Percentiles rank a stretch among this genome's conserved stretches.
These are phyloP conservation scores for Thalassiosira hispida DNA, from an alignment of 352 stramenopile species.

Conservation along the genomic window DNA sequence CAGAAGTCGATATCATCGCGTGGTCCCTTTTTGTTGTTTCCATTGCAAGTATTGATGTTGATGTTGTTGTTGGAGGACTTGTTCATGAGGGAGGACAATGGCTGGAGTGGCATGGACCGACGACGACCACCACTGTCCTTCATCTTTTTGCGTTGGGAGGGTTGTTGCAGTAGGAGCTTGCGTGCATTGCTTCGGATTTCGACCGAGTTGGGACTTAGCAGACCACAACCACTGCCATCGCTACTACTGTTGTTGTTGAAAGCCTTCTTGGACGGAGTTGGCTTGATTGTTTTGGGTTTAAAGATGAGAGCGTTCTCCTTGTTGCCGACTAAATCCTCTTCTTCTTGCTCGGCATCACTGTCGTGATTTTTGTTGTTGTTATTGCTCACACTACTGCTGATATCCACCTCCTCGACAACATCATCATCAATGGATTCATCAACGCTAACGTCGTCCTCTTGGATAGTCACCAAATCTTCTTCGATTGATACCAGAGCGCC, in stretches of 20 bases:
- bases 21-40: too few relatives aligned
- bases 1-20: too few relatives aligned
- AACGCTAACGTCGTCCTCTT: too few relatives aligned
- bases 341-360: neutral
- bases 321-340: too few relatives aligned
- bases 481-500: neutral
- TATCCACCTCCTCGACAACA: too few relatives aligned
- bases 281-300: too few relatives aligned
- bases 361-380: too few relatives aligned
- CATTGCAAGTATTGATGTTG: neutral
- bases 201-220: constrained; percentile 1
- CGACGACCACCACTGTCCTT: neutral
- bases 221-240: neutral
- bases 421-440: too few relatives aligned
- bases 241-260: too few relatives aligned
- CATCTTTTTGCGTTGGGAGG: neutral
- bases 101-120: neutral
- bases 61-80: neutral
- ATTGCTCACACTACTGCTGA: too few relatives aligned
- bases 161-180: neutral
- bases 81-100: constrained; percentile 1
- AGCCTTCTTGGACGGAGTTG: too few relatives aligned
- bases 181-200: neutral
- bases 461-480: too few relatives aligned
- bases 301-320: constrained; percentile 15